Base-by-base conservation (phyloP, 2,329 filamentous ascomycete species). In the Colletotrichum falcatum region DNA sequence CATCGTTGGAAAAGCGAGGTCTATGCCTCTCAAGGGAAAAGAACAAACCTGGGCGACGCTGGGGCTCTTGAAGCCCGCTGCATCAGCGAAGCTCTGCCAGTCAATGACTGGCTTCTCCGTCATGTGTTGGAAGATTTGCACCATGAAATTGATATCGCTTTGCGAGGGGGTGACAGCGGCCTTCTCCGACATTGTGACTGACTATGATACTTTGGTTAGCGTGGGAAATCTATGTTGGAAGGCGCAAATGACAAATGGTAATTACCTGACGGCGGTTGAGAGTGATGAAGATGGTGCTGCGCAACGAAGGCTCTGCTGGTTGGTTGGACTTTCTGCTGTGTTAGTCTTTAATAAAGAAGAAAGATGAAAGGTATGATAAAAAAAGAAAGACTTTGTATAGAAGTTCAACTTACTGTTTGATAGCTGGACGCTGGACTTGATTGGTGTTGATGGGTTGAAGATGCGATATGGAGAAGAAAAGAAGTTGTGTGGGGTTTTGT, bases 21-120 rank as follows among this genome's bases (percentile, higher is more conserved):
- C 16, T 44, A 11, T 30, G 5, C 20, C 11, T 37, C 30, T 9
- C 11, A 30, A 60, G 3, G 53, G 33, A 33, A 42, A 12, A 56
- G 61, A 23, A 74, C 78, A 59, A 71, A 84, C 84, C 76, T 82
- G 83, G 66, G 86, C 86, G 3, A 82, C 81, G 11, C 79, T 78
- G 0, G 79, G 83, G 46, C 81, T 86, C 70, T 85, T 85, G 79
- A 85, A 84, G 11, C 80, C 79, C 16, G 79, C 75, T 16, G 83
- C 81, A 0, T 61, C 37, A 1, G 86, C 85, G 3, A 88, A 83
- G 5, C 74, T 76, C 0, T 80, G 76, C 86, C 86, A 88, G 74
- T 88, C 82, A 44, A 85, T 80, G 1, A 83, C 82, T 4, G 82
- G 81, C 72, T 81, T 82, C 78, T 79, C 82, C 28, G 77, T 78